A percentile compares a stretch with the other conserved stretches of the same genome.
Conservation (phyloP, 352 stramenopile genomes). For the Plasmopara viticola region DNA sequence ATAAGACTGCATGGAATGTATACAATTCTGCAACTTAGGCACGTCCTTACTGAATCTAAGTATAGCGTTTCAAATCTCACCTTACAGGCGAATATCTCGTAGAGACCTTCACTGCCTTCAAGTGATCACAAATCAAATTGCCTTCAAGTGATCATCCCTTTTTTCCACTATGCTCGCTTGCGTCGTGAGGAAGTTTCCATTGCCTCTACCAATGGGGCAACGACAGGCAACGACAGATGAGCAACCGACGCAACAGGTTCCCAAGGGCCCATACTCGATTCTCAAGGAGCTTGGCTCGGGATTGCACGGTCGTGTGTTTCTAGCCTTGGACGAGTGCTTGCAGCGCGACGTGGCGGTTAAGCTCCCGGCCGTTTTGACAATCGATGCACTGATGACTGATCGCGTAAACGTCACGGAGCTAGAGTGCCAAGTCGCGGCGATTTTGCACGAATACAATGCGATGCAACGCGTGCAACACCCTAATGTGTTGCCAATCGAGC, state of each 20-base stretch:
- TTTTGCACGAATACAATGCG: conserved; percentile 56
- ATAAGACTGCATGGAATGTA: conserved; percentile 22
- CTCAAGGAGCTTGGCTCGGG: conserved; percentile 54
- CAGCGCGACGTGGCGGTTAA: conserved; percentile 65
- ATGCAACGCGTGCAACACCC: conserved; percentile 47
- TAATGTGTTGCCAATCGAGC: conserved; percentile 48
- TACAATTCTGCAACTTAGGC: conserved; percentile 4
- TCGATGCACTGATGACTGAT: conserved; percentile 9
- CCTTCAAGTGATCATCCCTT: conserved; percentile 1
- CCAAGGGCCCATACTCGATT: conserved; percentile 41
- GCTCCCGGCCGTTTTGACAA: conserved; percentile 42
- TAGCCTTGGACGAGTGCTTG: conserved; percentile 43
- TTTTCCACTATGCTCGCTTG: conserved; percentile 24
- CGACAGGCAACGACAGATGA: conserved; percentile 3
- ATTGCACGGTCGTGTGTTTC: conserved; percentile 55
- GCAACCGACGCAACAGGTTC: conserved; percentile 3
- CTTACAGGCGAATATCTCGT: conserved; percentile 10
- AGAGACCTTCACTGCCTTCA: conserved; percentile 16
- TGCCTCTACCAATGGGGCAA: conserved; percentile 1
- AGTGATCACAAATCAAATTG: conserved; percentile 10
- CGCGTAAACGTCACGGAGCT: conserved; percentile 31
- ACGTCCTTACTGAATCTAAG: conserved; percentile 12
- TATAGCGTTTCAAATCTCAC: conserved; percentile 13
- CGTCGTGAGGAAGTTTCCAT: conserved; percentile 6
- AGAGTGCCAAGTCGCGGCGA: conserved; percentile 57